Conservation (phyloP, 2,329 filamentous ascomycete species). For the Alternaria alternata region DNA sequence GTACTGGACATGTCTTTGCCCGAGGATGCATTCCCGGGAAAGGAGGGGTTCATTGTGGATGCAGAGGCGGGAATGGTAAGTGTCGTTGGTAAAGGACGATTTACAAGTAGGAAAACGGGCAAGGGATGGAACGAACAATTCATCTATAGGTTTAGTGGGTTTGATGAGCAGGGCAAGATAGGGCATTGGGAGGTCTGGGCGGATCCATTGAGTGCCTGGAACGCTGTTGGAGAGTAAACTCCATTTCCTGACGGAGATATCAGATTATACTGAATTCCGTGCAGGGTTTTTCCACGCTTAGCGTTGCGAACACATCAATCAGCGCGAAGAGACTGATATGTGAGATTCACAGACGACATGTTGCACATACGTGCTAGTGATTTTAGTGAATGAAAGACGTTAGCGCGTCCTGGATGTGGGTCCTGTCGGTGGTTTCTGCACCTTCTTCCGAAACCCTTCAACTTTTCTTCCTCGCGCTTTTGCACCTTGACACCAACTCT, state of each 20-base stretch:
- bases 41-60: slow-evolving; percentile 49
- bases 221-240: slow-evolving; percentile 43
- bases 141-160: slow-evolving; percentile 52
- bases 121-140: slow-evolving; percentile 54
- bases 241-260: neutral
- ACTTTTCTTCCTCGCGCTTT: slow-evolving; percentile 16
- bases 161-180: slow-evolving; percentile 51
- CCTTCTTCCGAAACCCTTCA: slow-evolving; percentile 7
- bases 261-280: neutral
- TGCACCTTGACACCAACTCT: neutral
- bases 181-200: slow-evolving; percentile 57
- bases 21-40: slow-evolving; percentile 44
- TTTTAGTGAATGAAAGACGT: slow-evolving; percentile 2
- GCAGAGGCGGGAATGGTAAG: slow-evolving; percentile 46
- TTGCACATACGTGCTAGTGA: neutral
- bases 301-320: neutral
- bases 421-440: slow-evolving; percentile 7
- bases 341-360: neutral
- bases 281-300: neutral
- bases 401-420: slow-evolving; percentile 16
- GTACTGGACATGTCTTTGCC: slow-evolving; percentile 46
- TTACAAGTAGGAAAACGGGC: slow-evolving; percentile 50
- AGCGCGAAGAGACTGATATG: neutral
- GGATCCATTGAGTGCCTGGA: slow-evolving; percentile 55
- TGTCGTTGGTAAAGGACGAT: slow-evolving; percentile 47